Conservation (phyloP, 1,284 basidiomycete species). For the Volvariella surrecta region DNA sequence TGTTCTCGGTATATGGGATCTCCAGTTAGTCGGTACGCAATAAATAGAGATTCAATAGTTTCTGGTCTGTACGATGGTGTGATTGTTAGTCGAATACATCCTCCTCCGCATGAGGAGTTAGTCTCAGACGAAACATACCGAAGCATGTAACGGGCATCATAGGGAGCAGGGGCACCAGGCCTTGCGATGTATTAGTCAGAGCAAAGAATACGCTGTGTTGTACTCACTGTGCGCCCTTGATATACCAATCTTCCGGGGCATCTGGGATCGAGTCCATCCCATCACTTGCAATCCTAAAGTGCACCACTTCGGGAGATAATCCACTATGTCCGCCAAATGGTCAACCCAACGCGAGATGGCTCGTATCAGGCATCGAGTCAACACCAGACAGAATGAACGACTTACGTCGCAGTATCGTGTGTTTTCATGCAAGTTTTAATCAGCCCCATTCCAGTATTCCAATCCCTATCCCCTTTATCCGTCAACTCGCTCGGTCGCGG, state of each 20-base stretch:
- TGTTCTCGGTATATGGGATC: constrained; percentile 74
- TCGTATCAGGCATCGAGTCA: not conserved
- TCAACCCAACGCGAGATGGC: too few species aligned
- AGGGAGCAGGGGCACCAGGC: constrained; percentile 37
- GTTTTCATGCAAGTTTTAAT: constrained; percentile 86
- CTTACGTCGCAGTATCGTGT: constrained; percentile 79
- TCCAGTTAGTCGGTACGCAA: constrained; percentile 82
- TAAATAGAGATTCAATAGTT: constrained; percentile 90
- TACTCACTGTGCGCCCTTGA: constrained; percentile 62
- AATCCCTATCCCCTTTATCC: constrained; percentile 60
- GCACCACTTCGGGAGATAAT: constrained; percentile 77
- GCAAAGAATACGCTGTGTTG: too few species aligned
- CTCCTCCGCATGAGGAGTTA: not conserved
- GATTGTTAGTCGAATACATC: not conserved
- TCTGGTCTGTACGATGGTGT: constrained; percentile 56
- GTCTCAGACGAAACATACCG: constrained; percentile 46
- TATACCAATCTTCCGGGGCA: constrained; percentile 73
- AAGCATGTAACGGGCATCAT: constrained; percentile 89
- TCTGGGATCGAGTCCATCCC: constrained; percentile 28
- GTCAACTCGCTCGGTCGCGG: constrained; percentile 51
- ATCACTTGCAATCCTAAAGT: constrained; percentile 59
- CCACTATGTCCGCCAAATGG: constrained; percentile 39
- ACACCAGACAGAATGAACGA: constrained; percentile 11
- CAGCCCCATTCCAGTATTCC: constrained; percentile 75
- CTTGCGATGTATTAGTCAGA: constrained; percentile 21